Evolutionary conservation across 257 asterid genomes (phyloP).

Genomic region (Solanum rostratum): DNA sequence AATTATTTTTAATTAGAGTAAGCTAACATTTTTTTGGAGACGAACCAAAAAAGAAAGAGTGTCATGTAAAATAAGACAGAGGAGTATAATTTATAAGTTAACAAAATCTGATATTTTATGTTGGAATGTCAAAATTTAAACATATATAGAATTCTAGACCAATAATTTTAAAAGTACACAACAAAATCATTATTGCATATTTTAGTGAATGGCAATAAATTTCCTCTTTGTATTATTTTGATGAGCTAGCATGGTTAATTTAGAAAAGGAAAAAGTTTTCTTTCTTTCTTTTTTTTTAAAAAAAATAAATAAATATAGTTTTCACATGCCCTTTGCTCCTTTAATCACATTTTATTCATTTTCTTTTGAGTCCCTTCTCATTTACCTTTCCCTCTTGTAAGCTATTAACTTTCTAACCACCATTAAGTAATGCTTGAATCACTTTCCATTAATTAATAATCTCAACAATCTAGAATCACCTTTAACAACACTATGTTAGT

Average conservation of each 20-base stretch:
- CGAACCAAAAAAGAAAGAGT: accelerated
- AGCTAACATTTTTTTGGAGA: too few relatives aligned
- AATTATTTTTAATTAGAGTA: too few relatives aligned
- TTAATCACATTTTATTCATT: background rate
- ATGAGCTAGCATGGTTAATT: background rate
- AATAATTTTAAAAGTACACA: background rate
- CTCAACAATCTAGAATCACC: background rate
- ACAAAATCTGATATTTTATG: too few relatives aligned
- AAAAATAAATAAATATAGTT: background rate
- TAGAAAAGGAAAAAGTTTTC: background rate
- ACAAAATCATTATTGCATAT: background rate
- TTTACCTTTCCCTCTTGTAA: background rate
- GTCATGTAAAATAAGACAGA: too few relatives aligned
- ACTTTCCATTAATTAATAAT: background rate
- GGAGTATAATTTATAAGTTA: background rate
- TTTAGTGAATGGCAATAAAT: background rate
- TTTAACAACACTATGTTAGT: background rate
- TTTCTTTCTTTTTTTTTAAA: too few relatives aligned
- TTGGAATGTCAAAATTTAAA: background rate
- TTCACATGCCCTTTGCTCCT: background rate
- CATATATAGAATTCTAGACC: background rate
- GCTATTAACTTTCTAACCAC: background rate
- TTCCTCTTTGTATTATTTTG: background rate
- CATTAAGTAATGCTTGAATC: background rate
- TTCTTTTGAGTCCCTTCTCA: background rate